phyloP scores from a whole-genome alignment of 768 basidiomycete genomes.

The Suillus ampliporus region DNA sequence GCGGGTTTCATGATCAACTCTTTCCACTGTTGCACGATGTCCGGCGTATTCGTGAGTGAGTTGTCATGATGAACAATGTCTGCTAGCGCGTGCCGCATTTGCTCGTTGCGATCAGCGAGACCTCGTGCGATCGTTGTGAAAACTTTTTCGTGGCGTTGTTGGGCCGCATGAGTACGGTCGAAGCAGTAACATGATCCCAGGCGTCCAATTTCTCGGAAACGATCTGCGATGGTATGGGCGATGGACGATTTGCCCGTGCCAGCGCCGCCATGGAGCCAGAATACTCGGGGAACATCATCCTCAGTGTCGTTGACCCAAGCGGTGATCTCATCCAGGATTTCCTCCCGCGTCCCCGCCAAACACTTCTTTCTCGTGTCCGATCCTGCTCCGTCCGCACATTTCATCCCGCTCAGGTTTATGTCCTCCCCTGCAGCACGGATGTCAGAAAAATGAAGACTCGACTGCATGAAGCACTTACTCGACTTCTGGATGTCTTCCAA shows the following conservation, averaged over 20 bases:
- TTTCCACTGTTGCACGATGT: conserved; percentile 16
- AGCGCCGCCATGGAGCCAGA: conserved; percentile 9
- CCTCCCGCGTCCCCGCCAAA: conserved; percentile 26
- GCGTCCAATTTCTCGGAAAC: conserved; percentile 14
- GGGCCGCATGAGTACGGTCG: conserved; percentile 19
- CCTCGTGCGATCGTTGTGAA: conserved; percentile 20
- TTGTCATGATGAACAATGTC: too few species aligned
- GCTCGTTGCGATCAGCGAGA: background rate
- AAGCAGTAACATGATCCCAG: conserved; percentile 27
- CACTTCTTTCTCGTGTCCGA: conserved; percentile 19
- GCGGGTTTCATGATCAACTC: conserved; percentile 23
- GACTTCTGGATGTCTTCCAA: background rate
- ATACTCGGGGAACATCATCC: conserved; percentile 16
- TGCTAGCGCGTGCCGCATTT: too few species aligned
- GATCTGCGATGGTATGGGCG: conserved; percentile 26
- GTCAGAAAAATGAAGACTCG: background rate
- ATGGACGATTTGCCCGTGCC: conserved; percentile 29
- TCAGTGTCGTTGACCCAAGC: conserved; percentile 27
- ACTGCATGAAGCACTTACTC: background rate
- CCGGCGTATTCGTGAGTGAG: background rate
- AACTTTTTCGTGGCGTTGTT: conserved; percentile 12
- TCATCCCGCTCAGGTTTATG: conserved; percentile 4
- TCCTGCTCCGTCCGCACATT: conserved; percentile 5
- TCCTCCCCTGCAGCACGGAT: background rate
- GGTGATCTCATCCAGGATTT: conserved; percentile 31